phyloP scores from a whole-genome alignment of 148 eudicot genomes.

The Vaccinium vitisidaea region DNA sequence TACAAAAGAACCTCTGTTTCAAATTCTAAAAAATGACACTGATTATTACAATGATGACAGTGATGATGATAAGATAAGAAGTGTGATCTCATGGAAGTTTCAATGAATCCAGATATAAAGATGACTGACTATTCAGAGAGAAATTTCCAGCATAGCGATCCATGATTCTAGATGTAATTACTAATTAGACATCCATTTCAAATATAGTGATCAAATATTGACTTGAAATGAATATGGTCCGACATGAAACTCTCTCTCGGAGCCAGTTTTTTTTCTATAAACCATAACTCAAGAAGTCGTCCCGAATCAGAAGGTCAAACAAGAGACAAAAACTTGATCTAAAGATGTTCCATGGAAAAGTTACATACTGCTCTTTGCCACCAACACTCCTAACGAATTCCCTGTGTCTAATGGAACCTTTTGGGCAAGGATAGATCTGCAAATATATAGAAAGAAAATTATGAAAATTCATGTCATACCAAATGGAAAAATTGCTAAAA shows the following conservation, averaged over 20 bases:
- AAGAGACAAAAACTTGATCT: background rate
- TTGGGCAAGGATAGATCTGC: conserved; percentile 62
- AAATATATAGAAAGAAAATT: background rate
- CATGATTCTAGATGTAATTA: background rate
- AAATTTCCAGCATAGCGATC: background rate
- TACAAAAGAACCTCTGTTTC: conserved; percentile 23
- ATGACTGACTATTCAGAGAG: background rate
- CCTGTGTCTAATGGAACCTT: conserved; percentile 56
- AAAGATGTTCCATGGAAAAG: background rate
- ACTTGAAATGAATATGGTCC: background rate
- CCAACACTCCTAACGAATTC: conserved; percentile 50
- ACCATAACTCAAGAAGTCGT: conserved; percentile 3
- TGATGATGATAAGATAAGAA: background rate
- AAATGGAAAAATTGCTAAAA: background rate
- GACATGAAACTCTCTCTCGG: background rate
- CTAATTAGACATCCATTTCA: background rate
- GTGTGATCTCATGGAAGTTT: background rate
- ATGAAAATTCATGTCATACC: background rate
- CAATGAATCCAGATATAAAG: background rate
- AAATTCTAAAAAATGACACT: background rate
- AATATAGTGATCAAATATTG: background rate
- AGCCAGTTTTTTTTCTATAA: background rate
- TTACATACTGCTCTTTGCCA: conserved; percentile 56
- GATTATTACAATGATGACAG: background rate
- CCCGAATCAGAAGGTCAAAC: background rate